Percentiles rank a stretch among this genome's conserved stretches.
Conservation (phyloP, 2,329 filamentous ascomycete genomes). For the Fusarium buharicum region DNA sequence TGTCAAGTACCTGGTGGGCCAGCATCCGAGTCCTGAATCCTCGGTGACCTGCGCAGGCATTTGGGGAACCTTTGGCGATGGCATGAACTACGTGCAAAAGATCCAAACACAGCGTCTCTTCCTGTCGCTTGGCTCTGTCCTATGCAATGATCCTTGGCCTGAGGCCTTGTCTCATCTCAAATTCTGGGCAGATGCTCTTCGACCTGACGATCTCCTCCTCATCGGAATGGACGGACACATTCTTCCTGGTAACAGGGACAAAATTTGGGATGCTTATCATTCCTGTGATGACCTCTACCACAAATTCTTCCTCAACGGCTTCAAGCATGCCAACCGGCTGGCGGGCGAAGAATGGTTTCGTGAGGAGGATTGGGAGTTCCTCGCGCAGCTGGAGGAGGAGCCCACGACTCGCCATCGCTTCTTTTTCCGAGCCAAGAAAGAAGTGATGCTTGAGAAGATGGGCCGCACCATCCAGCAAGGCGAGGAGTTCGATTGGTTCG, state of each 20-base stretch:
- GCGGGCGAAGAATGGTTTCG: slow-evolving; percentile 50
- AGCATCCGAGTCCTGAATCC: slow-evolving; percentile 42
- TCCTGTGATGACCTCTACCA: slow-evolving; percentile 50
- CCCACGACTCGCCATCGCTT: slow-evolving; percentile 55
- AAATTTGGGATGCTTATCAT: slow-evolving; percentile 56
- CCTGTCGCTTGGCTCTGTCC: slow-evolving; percentile 55
- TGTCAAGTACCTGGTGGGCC: slow-evolving; percentile 46
- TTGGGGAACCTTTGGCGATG: slow-evolving; percentile 55
- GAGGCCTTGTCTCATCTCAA: slow-evolving; percentile 51
- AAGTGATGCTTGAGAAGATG: slow-evolving; percentile 45
- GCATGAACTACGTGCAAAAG: slow-evolving; percentile 47
- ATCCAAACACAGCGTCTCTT: slow-evolving; percentile 51
- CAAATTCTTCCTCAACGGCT: slow-evolving; percentile 54
- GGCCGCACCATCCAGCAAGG: slow-evolving; percentile 45
- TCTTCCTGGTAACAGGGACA: slow-evolving; percentile 47
- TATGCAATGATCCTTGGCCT: slow-evolving; percentile 55
- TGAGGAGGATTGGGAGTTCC: slow-evolving; percentile 53
- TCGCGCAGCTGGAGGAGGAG: slow-evolving; percentile 50
- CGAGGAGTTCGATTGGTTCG: slow-evolving; percentile 56
- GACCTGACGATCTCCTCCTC: slow-evolving; percentile 50
- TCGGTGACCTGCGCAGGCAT: slow-evolving; percentile 52
- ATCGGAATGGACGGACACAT: slow-evolving; percentile 57
- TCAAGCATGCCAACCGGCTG: slow-evolving; percentile 52
- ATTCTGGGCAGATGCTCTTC: slow-evolving; percentile 52
- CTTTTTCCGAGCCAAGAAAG: slow-evolving; percentile 52